A percentile compares a stretch with the other conserved stretches of the same genome.
Conservation (phyloP, 1,284 basidiomycete genomes). For the Ceratobasidium sp. region DNA sequence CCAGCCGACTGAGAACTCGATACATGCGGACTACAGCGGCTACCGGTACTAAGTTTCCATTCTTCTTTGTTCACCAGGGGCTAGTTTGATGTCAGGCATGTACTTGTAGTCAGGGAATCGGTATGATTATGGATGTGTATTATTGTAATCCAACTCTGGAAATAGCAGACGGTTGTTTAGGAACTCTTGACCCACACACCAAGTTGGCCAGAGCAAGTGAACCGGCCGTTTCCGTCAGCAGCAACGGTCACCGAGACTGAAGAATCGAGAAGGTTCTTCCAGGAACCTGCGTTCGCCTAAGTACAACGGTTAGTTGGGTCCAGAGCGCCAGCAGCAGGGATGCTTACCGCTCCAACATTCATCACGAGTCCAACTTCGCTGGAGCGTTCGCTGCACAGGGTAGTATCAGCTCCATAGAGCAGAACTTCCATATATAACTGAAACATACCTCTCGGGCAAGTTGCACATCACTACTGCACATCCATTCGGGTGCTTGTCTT, state of each 20-base stretch:
- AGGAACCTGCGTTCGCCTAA: constrained; percentile 35
- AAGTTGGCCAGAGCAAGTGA: constrained; percentile 41
- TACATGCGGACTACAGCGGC: constrained; percentile 16
- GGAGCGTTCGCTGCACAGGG: constrained; percentile 8
- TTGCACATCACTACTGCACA: constrained; percentile 77
- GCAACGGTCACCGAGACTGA: constrained; percentile 23
- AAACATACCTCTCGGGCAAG: constrained; percentile 69
- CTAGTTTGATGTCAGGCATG: constrained; percentile 1
- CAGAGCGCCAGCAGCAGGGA: constrained; percentile 10
- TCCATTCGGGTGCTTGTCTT: constrained; percentile 57
- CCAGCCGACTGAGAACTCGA: constrained; percentile 16
- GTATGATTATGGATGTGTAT: constrained; percentile 32
- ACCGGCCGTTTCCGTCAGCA: constrained; percentile 35
- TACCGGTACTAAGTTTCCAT: constrained; percentile 29
- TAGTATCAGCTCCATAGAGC: constrained; percentile 14
- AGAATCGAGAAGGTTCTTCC: constrained; percentile 43
- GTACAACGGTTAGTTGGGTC: not conserved
- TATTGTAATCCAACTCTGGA: not conserved
- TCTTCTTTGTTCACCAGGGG: not conserved
- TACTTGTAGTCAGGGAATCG: constrained; percentile 11
- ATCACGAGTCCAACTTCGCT: not conserved
- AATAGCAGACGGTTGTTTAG: constrained; percentile 21
- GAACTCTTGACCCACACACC: constrained; percentile 30
- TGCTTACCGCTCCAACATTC: constrained; percentile 39
- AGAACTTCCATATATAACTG: constrained; percentile 3